These are phyloP conservation scores for Tricholoma sp. DNA, from an alignment of 768 basidiomycete genomes.

Conservation along the genomic window DNA sequence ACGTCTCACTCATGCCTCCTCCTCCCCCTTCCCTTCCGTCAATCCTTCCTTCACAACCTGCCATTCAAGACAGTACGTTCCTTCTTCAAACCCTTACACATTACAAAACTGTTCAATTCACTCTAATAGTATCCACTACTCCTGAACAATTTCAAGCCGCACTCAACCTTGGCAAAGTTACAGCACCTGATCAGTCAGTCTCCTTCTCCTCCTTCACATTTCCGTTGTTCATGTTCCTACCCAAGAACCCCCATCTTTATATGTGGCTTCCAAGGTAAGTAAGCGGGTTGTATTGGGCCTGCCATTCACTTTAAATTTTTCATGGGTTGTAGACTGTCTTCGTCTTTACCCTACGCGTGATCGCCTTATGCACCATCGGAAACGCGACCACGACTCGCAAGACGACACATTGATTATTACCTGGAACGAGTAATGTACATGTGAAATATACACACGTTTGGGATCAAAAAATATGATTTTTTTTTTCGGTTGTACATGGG, in stretches of 20 bases:
- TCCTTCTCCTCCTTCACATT: background rate
- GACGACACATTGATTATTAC: slow-evolving; percentile 56
- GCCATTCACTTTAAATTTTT: too few relatives aligned
- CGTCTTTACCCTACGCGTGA: slow-evolving; percentile 70
- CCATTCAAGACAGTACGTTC: slow-evolving; percentile 44
- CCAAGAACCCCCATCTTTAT: slow-evolving; percentile 77
- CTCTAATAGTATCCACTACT: slow-evolving; percentile 45
- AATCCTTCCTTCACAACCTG: slow-evolving; percentile 48
- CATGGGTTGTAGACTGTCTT: slow-evolving; percentile 46
- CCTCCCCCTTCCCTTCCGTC: slow-evolving; percentile 28
- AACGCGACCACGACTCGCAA: slow-evolving; percentile 62
- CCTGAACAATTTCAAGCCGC: slow-evolving; percentile 46
- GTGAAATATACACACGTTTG: too few relatives aligned
- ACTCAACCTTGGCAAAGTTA: slow-evolving; percentile 47
- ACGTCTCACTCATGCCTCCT: slow-evolving; percentile 25
- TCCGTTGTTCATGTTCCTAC: background rate
- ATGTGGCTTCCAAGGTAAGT: slow-evolving; percentile 55
- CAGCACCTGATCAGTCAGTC: slow-evolving; percentile 61
- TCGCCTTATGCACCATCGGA: slow-evolving; percentile 63
- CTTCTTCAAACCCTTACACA: background rate
- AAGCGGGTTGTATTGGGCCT: background rate
- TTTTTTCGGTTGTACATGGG: too few relatives aligned
- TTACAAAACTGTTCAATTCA: slow-evolving; percentile 1
- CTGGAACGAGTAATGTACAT: slow-evolving; percentile 69
- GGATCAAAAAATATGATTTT: too few relatives aligned